Percentiles rank a stretch among this genome's conserved stretches.
Conservation (phyloP, 305 asterid species). For the Salvia sclarea region DNA sequence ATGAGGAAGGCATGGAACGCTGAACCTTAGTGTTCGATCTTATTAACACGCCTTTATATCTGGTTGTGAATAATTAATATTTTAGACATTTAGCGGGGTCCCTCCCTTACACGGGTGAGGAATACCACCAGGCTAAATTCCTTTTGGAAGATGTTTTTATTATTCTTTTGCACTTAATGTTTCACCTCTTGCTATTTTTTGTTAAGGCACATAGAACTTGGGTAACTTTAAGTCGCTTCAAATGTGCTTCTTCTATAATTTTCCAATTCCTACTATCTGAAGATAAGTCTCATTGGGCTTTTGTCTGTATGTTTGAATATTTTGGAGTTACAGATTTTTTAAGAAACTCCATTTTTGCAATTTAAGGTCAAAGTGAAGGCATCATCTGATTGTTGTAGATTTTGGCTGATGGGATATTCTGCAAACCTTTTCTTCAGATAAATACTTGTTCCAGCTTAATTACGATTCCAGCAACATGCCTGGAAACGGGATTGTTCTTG, state of each 20-base stretch:
- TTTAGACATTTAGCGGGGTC: background rate
- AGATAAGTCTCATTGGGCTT: background rate
- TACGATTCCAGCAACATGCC: constrained; percentile 57
- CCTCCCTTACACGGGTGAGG: background rate
- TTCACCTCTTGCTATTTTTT: background rate
- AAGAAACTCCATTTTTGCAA: background rate
- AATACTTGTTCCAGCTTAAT: constrained; percentile 58
- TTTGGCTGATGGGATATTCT: constrained; percentile 21
- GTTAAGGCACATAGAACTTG: background rate
- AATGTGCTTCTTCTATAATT: too few relatives aligned
- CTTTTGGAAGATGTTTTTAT: background rate
- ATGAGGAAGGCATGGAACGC: background rate
- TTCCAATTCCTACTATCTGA: too few relatives aligned
- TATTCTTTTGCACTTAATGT: background rate
- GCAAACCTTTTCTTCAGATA: constrained; percentile 53
- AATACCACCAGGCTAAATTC: background rate
- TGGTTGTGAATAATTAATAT: background rate
- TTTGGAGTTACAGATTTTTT: constrained; percentile 1
- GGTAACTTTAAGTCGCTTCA: background rate
- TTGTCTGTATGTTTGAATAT: background rate
- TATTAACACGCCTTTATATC: background rate
- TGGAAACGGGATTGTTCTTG: constrained; percentile 57
- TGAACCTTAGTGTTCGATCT: constrained; percentile 1
- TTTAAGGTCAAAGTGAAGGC: background rate
- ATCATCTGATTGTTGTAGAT: background rate